Percentiles rank a stretch among this genome's conserved stretches.
phyloP scores from a whole-genome alignment of 495 filamentous ascomycete genomes.

The Xylaria sp. region DNA sequence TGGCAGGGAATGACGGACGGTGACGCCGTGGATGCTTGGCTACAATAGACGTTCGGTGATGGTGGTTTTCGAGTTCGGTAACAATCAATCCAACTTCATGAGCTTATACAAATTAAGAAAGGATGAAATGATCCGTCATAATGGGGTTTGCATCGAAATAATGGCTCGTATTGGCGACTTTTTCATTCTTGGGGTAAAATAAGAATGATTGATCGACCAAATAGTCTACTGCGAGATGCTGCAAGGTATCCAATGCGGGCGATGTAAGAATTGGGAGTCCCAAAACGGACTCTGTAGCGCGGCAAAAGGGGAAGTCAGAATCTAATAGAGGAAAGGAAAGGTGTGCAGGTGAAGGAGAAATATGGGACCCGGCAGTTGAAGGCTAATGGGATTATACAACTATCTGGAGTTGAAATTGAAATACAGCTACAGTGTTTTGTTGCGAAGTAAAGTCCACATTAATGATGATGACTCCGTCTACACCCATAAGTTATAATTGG shows the following conservation, averaged over 20 bases:
- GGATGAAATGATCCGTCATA: background rate
- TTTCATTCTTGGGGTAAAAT: background rate
- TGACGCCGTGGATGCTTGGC: background rate
- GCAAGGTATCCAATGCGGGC: background rate
- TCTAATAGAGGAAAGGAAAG: background rate
- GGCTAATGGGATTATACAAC: constrained; percentile 3
- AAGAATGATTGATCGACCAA: background rate
- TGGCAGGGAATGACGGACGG: background rate
- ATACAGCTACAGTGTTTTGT: background rate
- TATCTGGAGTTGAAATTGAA: background rate
- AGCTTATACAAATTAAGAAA: background rate
- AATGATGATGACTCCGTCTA: background rate
- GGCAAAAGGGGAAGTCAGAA: background rate
- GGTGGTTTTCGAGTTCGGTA: background rate
- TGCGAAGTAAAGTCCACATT: background rate
- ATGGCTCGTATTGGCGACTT: background rate
- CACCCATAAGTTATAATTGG: background rate
- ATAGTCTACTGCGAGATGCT: background rate
- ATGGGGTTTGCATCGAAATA: background rate
- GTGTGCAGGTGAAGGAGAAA: background rate
- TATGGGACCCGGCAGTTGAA: background rate
- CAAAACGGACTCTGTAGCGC: background rate
- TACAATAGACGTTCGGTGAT: background rate
- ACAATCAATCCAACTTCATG: background rate
- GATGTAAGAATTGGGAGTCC: constrained; percentile 4